Base-by-base conservation (phyloP, 768 basidiomycete species). In the Auricularia sp. region DNA sequence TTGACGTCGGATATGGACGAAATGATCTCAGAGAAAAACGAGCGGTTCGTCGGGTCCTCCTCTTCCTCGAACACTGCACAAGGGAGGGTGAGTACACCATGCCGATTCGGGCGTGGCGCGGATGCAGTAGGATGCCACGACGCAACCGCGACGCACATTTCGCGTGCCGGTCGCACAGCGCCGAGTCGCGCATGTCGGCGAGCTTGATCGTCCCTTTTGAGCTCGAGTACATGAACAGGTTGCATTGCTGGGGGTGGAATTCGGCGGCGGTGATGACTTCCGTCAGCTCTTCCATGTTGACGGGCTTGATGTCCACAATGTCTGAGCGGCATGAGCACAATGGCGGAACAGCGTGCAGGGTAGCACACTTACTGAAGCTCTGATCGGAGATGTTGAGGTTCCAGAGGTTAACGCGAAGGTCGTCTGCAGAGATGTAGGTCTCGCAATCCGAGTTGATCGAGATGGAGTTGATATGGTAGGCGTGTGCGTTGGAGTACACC, bases 261-360 rank as follows among this genome's bases (percentile, higher is more conserved):
- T 99, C 97, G 60, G 97, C 93, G 11, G 96, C 93, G n/a, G 97
- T 99, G 76, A 99, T 98, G 73, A 99, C 97, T 75, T 99, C 97
- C 16, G 97, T 98, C 63, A 99, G 82, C 75, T 99, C 97, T 74
- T 99, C 97, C 97, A 99, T 99, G 77, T 99, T 99, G 71, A 93
- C 87, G 2, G 97, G 97, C 74, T 99, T 99, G 84, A 99, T 98
- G 76, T 99, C 97, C 67, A 99, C 95, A 72, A 99, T 98, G 77
- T 99, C 97, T 99, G 70, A 12, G 47, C 21, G 56, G 51, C 35
- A 33, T 29, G 29, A 42, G 39, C 54, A 36, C 14, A n/a, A 61
- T 11, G 58, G 47, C 51, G 42, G 42, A 29, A 36, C n/a, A 3
- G 59, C 44, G 60, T 3, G 53, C 54, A 36, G 63, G 42, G 59